Percentiles rank a stretch among this genome's conserved stretches.
Conservation (phyloP, 2,329 filamentous ascomycete species). For the Rhynchosporium graminicola region DNA sequence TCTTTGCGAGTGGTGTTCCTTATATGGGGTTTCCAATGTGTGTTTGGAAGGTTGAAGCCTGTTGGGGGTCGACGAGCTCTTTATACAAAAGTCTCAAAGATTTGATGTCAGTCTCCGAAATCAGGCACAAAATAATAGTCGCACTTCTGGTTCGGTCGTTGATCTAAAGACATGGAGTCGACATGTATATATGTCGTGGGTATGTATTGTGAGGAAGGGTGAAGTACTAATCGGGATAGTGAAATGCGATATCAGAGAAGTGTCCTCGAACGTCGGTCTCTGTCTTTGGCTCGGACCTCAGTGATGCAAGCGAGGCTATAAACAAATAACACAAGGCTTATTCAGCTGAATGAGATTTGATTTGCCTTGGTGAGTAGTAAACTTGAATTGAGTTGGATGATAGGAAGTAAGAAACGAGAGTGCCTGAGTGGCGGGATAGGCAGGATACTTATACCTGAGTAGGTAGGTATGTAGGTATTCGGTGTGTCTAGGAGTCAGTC, state of each 20-base stretch:
- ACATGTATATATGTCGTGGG: slow-evolving; percentile 32
- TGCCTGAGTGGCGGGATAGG: slow-evolving; percentile 26
- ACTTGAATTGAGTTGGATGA: slow-evolving; percentile 20
- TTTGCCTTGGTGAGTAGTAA: slow-evolving; percentile 17
- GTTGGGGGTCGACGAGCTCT: slow-evolving; percentile 23
- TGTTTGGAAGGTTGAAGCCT: slow-evolving; percentile 22
- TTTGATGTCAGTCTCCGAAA: slow-evolving; percentile 37
- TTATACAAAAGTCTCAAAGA: slow-evolving; percentile 17
- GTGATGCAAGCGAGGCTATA: slow-evolving; percentile 18
- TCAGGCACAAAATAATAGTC: slow-evolving; percentile 37
- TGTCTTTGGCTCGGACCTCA: slow-evolving; percentile 5
- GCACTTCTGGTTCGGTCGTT: slow-evolving; percentile 35
- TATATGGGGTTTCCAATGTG: slow-evolving; percentile 16
- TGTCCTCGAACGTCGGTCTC: slow-evolving; percentile 19
- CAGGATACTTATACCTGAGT: slow-evolving; percentile 20
- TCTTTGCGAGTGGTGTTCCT: slow-evolving; percentile 13
- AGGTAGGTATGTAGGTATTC: background rate
- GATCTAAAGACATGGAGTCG: slow-evolving; percentile 38
- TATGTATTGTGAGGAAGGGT: slow-evolving; percentile 26
- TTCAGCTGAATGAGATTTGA: slow-evolving; percentile 23
- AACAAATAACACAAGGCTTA: slow-evolving; percentile 6
- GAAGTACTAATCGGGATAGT: slow-evolving; percentile 23
- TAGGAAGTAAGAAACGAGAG: slow-evolving; percentile 21
- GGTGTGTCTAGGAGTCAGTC: slow-evolving; percentile 13
- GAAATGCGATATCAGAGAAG: slow-evolving; percentile 11